Evolutionary conservation across 495 filamentous ascomycete species (phyloP).

Genomic region (Poronia punctata): DNA sequence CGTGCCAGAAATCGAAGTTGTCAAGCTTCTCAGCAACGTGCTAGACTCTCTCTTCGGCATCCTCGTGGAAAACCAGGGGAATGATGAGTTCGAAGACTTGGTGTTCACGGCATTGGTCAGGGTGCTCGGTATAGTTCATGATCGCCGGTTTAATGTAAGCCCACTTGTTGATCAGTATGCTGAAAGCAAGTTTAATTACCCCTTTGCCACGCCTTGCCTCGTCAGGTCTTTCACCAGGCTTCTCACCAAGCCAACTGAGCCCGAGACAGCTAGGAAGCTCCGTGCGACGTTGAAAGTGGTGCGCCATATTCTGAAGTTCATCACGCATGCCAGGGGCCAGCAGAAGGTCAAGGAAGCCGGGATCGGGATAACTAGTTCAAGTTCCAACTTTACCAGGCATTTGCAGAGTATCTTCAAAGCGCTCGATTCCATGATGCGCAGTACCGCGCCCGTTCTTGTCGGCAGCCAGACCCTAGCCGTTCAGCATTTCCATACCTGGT

Average conservation of each 20-base stretch:
- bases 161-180: constrained; percentile 88
- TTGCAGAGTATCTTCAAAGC: constrained; percentile 82
- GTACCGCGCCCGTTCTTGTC: constrained; percentile 72
- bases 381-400: constrained; percentile 73
- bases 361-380: constrained; percentile 76
- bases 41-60: constrained; percentile 91
- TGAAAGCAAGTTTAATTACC: constrained; percentile 85
- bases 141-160: constrained; percentile 84
- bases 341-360: constrained; percentile 83
- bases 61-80: constrained; percentile 77
- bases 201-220: constrained; percentile 87
- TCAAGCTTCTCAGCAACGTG: constrained; percentile 84
- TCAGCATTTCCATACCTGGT: constrained; percentile 94
- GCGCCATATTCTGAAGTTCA: constrained; percentile 87
- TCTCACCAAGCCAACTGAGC: constrained; percentile 68
- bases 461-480: constrained; percentile 93
- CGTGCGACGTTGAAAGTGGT: constrained; percentile 94
- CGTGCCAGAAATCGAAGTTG: constrained; percentile 94
- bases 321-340: constrained; percentile 79
- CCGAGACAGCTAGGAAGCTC: constrained; percentile 72
- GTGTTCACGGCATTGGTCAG: constrained; percentile 86
- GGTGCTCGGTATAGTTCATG: constrained; percentile 87
- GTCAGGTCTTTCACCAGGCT: constrained; percentile 80
- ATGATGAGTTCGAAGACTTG: constrained; percentile 86
- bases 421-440: constrained; percentile 82